Percentiles rank a stretch among this genome's conserved stretches.
Evolutionary conservation across 352 stramenopile species (phyloP).

Genomic region (Pythium chondricola): DNA sequence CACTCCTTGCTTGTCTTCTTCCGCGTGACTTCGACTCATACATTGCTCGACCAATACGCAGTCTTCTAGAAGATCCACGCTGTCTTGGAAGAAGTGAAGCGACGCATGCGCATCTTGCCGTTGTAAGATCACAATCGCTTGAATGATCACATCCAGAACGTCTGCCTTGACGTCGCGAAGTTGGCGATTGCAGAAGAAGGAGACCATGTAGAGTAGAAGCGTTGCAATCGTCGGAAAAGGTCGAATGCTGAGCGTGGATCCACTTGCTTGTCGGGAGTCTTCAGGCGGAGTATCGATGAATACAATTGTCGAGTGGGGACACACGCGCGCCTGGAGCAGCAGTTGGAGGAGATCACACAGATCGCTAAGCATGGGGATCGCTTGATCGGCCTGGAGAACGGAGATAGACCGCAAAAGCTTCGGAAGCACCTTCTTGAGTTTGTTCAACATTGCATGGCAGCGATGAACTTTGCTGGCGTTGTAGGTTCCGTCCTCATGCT

Average conservation of each 20-base stretch:
- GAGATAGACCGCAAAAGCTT: constrained; percentile 20
- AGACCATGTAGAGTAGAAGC: constrained; percentile 21
- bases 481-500: constrained; percentile 16
- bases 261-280: not conserved
- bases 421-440: constrained; percentile 18
- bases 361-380: constrained; percentile 12
- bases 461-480: constrained; percentile 9
- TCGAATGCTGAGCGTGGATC: constrained; percentile 6
- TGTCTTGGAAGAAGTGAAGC: constrained; percentile 22
- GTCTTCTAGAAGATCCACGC: constrained; percentile 22
- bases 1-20: constrained; percentile 1
- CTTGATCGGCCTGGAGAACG: not conserved
- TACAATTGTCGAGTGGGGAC: constrained; percentile 13
- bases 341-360: constrained; percentile 21
- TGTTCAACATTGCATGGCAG: constrained; percentile 20
- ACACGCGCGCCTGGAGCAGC: constrained; percentile 18
- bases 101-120: constrained; percentile 17
- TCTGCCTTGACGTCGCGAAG: constrained; percentile 7
- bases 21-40: constrained; percentile 2
- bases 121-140: constrained; percentile 18
- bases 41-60: constrained; percentile 23
- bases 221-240: constrained; percentile 25
- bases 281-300: constrained; percentile 13
- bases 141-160: constrained; percentile 14
- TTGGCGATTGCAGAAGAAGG: constrained; percentile 19